A percentile compares a stretch with the other conserved stretches of the same genome.
Evolutionary conservation across 73 alveolate species (phyloP).

Genomic region (Paramecium bursaria): DNA sequence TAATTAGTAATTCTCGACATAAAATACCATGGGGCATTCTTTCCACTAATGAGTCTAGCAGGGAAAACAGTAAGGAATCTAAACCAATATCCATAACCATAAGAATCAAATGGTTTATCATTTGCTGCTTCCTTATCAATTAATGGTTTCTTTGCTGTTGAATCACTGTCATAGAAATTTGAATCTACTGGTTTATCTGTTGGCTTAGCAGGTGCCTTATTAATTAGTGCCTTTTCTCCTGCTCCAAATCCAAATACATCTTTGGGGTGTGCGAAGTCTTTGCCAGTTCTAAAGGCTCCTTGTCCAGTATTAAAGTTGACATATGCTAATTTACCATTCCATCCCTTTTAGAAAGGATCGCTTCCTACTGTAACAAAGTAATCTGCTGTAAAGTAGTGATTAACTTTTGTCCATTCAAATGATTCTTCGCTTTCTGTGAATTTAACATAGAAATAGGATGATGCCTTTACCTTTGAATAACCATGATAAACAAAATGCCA

Average conservation of each 20-base stretch:
- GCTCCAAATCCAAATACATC: no score
- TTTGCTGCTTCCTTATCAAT: constrained; percentile 2
- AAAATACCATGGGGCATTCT: constrained; percentile 52
- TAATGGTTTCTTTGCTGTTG: constrained; percentile 28
- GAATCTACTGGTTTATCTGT: constrained; percentile 29
- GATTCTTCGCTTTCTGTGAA: constrained; percentile 18
- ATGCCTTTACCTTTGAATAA: background rate
- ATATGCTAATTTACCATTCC: constrained; percentile 54
- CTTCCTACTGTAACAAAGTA: constrained; percentile 12
- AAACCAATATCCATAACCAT: constrained; percentile 54
- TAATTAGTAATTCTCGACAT: constrained; percentile 33
- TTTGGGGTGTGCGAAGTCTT: constrained; percentile 39
- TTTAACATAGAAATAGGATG: constrained; percentile 41
- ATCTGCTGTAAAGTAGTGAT: constrained; percentile 21
- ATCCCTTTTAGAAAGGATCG: constrained; percentile 15
- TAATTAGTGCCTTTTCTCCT: background rate
- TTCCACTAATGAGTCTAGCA: constrained; percentile 24
- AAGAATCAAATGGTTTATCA: constrained; percentile 16
- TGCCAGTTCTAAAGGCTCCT: constrained; percentile 50
- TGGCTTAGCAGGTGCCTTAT: constrained; percentile 26
- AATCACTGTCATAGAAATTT: constrained; percentile 1
- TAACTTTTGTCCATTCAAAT: background rate
- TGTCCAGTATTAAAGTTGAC: constrained; percentile 55
- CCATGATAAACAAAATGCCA: background rate
- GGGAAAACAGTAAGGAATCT: constrained; percentile 33